Evolutionary conservation across 768 basidiomycete species (phyloP).

Genomic region (Suillus paluster): DNA sequence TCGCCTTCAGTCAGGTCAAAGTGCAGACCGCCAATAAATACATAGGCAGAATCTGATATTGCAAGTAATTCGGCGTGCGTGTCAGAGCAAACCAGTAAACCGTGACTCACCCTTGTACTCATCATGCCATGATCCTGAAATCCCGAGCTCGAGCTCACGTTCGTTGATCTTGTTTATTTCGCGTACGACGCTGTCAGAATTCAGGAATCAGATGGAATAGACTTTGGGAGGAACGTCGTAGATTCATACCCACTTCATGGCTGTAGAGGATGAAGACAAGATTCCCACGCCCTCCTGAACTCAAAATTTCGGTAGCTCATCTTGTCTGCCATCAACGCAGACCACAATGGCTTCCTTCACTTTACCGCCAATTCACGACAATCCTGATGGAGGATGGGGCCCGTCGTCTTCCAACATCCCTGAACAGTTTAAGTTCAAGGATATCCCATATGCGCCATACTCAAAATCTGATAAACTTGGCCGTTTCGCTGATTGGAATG

Average conservation of each 20-base stretch:
- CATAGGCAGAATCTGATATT: conserved; percentile 84
- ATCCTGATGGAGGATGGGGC: conserved; percentile 94
- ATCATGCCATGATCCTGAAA: conserved; percentile 89
- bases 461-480: conserved; percentile 99
- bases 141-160: conserved; percentile 80
- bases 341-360: conserved; percentile 76
- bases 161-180: conserved; percentile 96
- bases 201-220: conserved; percentile 15
- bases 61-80: conserved; percentile 12
- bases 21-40: conserved; percentile 90
- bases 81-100: neutral
- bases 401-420: conserved; percentile 84
- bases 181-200: conserved; percentile 71
- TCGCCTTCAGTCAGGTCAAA: conserved; percentile 96
- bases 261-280: conserved; percentile 15
- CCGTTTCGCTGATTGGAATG: conserved; percentile 98
- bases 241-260: conserved; percentile 70
- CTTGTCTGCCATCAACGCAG: conserved; percentile 18
- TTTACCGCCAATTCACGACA: conserved; percentile 87
- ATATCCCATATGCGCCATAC: conserved; percentile 98
- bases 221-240: neutral
- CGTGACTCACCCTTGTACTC: conserved; percentile 76
- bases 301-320: conserved; percentile 20
- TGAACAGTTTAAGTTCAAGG: conserved; percentile 94
- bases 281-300: conserved; percentile 15